phyloP scores from a whole-genome alignment of 2,329 filamentous ascomycete genomes.

The Arthrobotrys pseudoclavata region DNA sequence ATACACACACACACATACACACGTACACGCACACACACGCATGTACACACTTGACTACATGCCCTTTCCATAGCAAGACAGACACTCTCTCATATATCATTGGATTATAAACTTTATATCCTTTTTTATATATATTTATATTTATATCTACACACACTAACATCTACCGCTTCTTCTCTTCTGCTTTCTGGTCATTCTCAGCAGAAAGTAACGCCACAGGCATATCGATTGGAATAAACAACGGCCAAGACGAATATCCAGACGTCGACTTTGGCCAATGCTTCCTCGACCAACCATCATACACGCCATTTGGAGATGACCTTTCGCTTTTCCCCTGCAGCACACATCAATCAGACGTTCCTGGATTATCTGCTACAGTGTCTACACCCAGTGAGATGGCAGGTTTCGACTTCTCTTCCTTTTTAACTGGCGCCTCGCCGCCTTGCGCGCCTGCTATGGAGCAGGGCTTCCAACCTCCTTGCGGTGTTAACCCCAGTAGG shows the following conservation, averaged over 20 bases:
- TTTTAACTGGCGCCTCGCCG: conserved; percentile 57
- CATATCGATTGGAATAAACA: conserved; percentile 59
- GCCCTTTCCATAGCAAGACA: conserved; percentile 22
- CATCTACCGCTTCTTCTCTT: conserved; percentile 10
- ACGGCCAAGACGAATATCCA: conserved; percentile 58
- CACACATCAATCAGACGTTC: conserved; percentile 59
- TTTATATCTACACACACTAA: conserved; percentile 36
- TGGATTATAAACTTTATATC: conserved; percentile 12
- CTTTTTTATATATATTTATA: conserved; percentile 12
- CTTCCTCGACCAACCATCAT: conserved; percentile 57
- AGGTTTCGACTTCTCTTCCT: conserved; percentile 59
- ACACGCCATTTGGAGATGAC: conserved; percentile 58
- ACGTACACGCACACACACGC: conserved; percentile 22
- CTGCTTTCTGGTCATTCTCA: conserved; percentile 33
- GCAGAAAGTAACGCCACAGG: conserved; percentile 50
- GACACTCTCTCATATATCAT: conserved; percentile 16
- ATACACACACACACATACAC: conserved; percentile 35
- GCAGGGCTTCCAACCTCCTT: conserved; percentile 53
- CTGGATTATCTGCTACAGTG: conserved; percentile 58
- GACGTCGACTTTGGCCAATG: conserved; percentile 60
- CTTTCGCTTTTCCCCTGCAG: conserved; percentile 59
- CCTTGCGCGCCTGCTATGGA: conserved; percentile 50
- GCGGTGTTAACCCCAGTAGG: conserved; percentile 48
- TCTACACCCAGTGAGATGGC: conserved; percentile 59
- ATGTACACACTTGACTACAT: conserved; percentile 17